Percentiles rank a stretch among this genome's conserved stretches.
phyloP scores from a whole-genome alignment of 1,284 basidiomycete genomes.

The Vanrija sp. region DNA sequence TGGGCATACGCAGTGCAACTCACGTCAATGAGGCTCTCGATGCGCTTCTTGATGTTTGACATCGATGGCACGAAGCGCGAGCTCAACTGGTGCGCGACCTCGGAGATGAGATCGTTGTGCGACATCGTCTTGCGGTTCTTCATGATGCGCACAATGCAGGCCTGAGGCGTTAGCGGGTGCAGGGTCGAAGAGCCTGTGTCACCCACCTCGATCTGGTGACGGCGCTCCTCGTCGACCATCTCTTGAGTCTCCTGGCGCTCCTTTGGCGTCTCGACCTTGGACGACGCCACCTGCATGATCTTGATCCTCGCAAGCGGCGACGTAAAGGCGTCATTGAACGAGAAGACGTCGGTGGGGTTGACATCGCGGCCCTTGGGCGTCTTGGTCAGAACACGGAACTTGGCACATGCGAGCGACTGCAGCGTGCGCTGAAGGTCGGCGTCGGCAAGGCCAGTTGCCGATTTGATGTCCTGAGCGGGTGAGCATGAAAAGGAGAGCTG shows the following conservation, averaged over 20 bases:
- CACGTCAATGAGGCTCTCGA: slow-evolving; percentile 92
- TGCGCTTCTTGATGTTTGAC: slow-evolving; percentile 83
- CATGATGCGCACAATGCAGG: slow-evolving; percentile 97
- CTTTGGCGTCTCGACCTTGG: slow-evolving; percentile 78
- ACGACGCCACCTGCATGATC: slow-evolving; percentile 79
- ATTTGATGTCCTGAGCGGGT: slow-evolving; percentile 52
- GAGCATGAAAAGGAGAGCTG: too few relatives aligned
- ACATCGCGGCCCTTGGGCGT: slow-evolving; percentile 85
- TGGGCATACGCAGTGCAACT: slow-evolving; percentile 17
- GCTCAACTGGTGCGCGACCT: slow-evolving; percentile 82
- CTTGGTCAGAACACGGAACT: slow-evolving; percentile 89
- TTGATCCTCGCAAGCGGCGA: slow-evolving; percentile 85
- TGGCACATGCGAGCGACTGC: slow-evolving; percentile 95
- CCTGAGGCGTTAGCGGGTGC: slow-evolving; percentile 54
- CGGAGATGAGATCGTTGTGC: slow-evolving; percentile 85
- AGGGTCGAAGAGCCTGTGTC: not conserved
- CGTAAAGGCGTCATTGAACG: slow-evolving; percentile 81
- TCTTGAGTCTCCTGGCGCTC: slow-evolving; percentile 89
- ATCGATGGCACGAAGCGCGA: slow-evolving; percentile 83
- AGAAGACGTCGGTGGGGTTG: slow-evolving; percentile 69
- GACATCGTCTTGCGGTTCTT: slow-evolving; percentile 87
- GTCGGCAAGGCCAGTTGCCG: slow-evolving; percentile 68
- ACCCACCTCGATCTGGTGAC: slow-evolving; percentile 81
- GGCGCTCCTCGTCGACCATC: slow-evolving; percentile 88
- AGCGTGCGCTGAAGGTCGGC: slow-evolving; percentile 81